These are phyloP conservation scores for Carex arenaria DNA, from an alignment of 202 grass and related monocot species.

Conservation along the genomic window DNA sequence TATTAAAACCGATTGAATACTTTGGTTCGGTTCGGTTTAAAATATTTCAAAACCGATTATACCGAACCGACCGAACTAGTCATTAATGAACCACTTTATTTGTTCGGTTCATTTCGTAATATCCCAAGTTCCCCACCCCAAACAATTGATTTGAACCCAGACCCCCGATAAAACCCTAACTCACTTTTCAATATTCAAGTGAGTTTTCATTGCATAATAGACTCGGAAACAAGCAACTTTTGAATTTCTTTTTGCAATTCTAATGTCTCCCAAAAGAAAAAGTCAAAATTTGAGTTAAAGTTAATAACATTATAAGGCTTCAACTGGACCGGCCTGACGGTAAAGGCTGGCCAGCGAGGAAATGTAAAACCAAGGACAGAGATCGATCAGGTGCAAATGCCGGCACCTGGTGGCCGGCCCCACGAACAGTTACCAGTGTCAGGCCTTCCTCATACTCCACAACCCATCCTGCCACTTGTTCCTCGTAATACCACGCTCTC, in stretches of 20 bases:
- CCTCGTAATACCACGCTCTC: slow-evolving; percentile 81
- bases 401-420: slow-evolving; percentile 89
- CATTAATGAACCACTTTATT: no score
- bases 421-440: slow-evolving; percentile 73
- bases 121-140: no score
- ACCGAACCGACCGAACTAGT: no score
- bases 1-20: no score
- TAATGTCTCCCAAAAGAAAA: neutral
- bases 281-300: neutral
- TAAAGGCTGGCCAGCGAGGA: slow-evolving; percentile 47
- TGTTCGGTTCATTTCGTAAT: no score
- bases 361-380: slow-evolving; percentile 64
- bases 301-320: neutral
- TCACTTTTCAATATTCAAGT: neutral
- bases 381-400: slow-evolving; percentile 59
- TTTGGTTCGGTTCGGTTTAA: no score
- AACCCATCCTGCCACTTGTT: slow-evolving; percentile 81
- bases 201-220: neutral
- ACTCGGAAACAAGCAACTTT: neutral
- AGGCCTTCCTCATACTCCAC: slow-evolving; percentile 86
- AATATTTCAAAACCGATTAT: no score
- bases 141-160: no score
- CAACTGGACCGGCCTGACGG: slow-evolving; percentile 31
- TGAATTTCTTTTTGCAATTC: neutral
- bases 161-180: no score